Percentiles rank a stretch among this genome's conserved stretches.
phyloP scores from a whole-genome alignment of 306 rosid genomes.

The Heteromeles arbutifolia region DNA sequence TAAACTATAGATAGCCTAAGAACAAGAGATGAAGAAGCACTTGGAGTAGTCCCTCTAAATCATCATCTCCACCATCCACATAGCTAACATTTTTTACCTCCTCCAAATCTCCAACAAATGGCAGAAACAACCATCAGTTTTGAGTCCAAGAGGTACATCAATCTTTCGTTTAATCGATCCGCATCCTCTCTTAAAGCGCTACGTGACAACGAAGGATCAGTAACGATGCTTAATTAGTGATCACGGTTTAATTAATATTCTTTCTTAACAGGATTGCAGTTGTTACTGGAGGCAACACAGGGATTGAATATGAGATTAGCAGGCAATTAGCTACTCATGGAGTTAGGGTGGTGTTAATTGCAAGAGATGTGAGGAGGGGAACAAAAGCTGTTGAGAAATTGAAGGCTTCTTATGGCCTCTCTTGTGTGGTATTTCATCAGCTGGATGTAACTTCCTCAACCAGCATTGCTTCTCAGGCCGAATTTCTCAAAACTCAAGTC shows the following conservation, averaged over 20 bases:
- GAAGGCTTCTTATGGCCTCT: neutral
- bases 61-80: too few relatives aligned
- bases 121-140: neutral
- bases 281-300: constrained; percentile 20
- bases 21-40: neutral
- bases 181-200: too few relatives aligned
- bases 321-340: constrained; percentile 6
- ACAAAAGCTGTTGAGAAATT: constrained; percentile 2
- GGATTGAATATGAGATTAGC: constrained; percentile 13
- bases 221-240: too few relatives aligned
- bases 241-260: neutral
- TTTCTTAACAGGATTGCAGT: constrained; percentile 1
- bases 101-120: neutral
- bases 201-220: too few relatives aligned
- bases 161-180: neutral
- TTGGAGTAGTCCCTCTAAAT: too few relatives aligned
- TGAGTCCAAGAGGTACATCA: neutral
- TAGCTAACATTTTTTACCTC: too few relatives aligned
- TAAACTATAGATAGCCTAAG: neutral
- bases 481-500: neutral
- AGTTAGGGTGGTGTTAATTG: constrained; percentile 2
- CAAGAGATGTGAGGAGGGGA: constrained; percentile 9
- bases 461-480: neutral
- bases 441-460: neutral
- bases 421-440: constrained; percentile 7